Conservation (phyloP, 768 basidiomycete genomes). For the Clathrus columnatus region DNA sequence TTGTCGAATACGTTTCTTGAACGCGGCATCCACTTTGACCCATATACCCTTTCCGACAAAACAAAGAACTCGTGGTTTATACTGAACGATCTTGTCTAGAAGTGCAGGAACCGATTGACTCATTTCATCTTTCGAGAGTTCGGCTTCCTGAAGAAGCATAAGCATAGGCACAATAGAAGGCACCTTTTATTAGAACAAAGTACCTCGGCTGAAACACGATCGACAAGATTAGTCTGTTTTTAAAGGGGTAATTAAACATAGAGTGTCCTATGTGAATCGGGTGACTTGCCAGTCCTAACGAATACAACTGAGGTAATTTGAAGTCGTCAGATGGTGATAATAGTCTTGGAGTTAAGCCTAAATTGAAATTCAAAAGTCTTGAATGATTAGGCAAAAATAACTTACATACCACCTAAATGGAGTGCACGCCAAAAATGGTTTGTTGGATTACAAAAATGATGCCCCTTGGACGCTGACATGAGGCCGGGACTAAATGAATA, state of each 20-base stretch:
- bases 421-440: slow-evolving; percentile 82
- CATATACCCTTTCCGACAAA: slow-evolving; percentile 74
- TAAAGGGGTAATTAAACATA: neutral
- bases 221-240: slow-evolving; percentile 65
- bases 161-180: neutral
- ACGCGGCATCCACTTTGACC: slow-evolving; percentile 28
- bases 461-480: slow-evolving; percentile 58
- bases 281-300: slow-evolving; percentile 44
- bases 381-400: neutral
- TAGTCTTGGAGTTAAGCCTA: slow-evolving; percentile 50
- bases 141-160: slow-evolving; percentile 35
- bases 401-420: slow-evolving; percentile 45
- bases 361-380: neutral
- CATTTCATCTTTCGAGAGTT: slow-evolving; percentile 47
- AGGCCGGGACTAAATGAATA: slow-evolving; percentile 46
- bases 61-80: slow-evolving; percentile 59
- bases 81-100: slow-evolving; percentile 46
- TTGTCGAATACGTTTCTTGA: slow-evolving; percentile 24
- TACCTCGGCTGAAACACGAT: slow-evolving; percentile 59
- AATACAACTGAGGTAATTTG: slow-evolving; percentile 48
- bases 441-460: slow-evolving; percentile 71
- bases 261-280: neutral
- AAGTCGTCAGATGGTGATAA: slow-evolving; percentile 51
- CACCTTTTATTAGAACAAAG: neutral
- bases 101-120: slow-evolving; percentile 44